Conservation (phyloP, 2,329 filamentous ascomycete species). For the Phialophora verrucosa region DNA sequence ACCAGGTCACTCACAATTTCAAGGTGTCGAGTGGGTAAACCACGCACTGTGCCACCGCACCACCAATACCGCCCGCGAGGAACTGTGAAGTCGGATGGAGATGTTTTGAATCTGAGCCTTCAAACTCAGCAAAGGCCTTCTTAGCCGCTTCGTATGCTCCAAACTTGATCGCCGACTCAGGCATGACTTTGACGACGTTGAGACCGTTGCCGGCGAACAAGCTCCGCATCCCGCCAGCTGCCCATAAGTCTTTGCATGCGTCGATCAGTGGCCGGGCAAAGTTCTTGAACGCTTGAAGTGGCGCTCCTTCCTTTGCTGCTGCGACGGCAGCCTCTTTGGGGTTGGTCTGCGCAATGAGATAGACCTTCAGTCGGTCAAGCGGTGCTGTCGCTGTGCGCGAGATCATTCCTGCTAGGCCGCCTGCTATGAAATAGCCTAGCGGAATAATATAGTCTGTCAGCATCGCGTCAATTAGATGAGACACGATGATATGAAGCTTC, state of each 20-base stretch:
- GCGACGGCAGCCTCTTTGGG: conserved; percentile 64
- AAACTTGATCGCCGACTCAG: conserved; percentile 97
- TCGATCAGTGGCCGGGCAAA: conserved; percentile 72
- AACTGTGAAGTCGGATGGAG: conserved; percentile 89
- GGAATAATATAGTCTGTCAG: conserved; percentile 75
- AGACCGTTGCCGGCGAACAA: conserved; percentile 96
- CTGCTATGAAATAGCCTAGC: conserved; percentile 97
- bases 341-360: conserved; percentile 88
- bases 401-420: conserved; percentile 90
- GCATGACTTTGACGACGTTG: conserved; percentile 98
- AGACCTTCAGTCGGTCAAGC: conserved; percentile 95
- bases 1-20: conserved; percentile 59
- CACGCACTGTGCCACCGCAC: conserved; percentile 87
- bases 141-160: conserved; percentile 97
- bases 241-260: conserved; percentile 80
- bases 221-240: conserved; percentile 81
- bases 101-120: conserved; percentile 79
- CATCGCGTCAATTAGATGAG: conserved; percentile 43
- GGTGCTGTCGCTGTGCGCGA: conserved; percentile 95
- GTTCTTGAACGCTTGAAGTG: conserved; percentile 68
- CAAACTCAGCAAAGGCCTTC: conserved; percentile 79
- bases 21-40: conserved; percentile 87
- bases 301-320: conserved; percentile 72
- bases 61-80: conserved; percentile 84
- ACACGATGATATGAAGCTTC: conserved; percentile 16